Base-by-base conservation (phyloP, 176 grass and related monocot species). In the Eleusine indica region DNA sequence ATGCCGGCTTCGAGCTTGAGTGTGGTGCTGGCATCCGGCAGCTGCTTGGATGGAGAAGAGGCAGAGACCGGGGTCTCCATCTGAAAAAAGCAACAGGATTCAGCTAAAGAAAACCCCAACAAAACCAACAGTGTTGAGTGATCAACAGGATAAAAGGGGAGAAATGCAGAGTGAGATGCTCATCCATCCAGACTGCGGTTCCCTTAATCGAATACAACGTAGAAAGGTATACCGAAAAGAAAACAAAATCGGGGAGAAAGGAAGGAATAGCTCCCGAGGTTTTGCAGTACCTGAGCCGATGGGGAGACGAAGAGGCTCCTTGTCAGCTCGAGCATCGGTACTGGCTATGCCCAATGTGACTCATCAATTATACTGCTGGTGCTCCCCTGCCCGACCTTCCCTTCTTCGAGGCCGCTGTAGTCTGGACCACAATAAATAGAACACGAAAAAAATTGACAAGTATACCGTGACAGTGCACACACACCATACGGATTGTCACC, bases 21-120 rank as follows among this genome's bases (percentile, higher is more conserved):
- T 3, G 7, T 61, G 57, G 57, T 25, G 57, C 21, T 25, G 7
- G 21, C 19, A n/a, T 63, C 60, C n/a, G 21, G 21, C 21, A 25
- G 63, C 79, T 38, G 38, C 46, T 76, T 57, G 6, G 30, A 41
- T 51, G 82, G 48, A 68, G 13, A 65, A 15, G 7, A 21, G 40
- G 51, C 25, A 30, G n/a, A 67, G 8, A 4, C 32, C 42, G 52
- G 49, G 32, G 32, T 51, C 42, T 88, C 80, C 81, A 88, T 84
- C 62, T 65, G 52, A 22, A 12, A 62, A 28, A 9, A 28, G 60
- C 18, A 9, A n/a, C 56, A 63, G 28, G 60, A 61, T 61, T 61
- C 21, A 61, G 57, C 57, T 19, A 21, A 56, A 56, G 4, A 56
- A 7, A 21, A 56, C 53, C 53, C 17, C 53, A 56, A 56, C 25